Evolutionary conservation across 2,329 filamentous ascomycete species (phyloP).

Genomic region (Cryphonectria japonica): DNA sequence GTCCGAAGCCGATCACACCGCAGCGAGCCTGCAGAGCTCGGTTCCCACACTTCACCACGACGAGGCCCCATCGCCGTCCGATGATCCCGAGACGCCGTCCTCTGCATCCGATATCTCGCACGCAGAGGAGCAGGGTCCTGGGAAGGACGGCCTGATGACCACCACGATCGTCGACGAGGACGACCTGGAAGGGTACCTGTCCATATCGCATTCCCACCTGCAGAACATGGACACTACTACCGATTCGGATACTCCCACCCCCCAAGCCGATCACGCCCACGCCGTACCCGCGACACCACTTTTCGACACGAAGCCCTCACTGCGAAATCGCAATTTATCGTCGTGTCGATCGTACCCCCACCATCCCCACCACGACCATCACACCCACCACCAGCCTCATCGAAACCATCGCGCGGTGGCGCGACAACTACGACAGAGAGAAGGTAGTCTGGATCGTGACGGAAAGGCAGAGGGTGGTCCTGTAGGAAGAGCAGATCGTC

Average conservation of each 20-base stretch:
- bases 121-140: constrained; percentile 38
- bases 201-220: constrained; percentile 45
- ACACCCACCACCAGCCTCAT: constrained; percentile 13
- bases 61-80: constrained; percentile 49
- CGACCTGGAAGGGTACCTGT: constrained; percentile 42
- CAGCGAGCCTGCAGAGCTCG: constrained; percentile 38
- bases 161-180: constrained; percentile 35
- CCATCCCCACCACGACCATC: constrained; percentile 25
- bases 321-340: constrained; percentile 31
- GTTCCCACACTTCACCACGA: constrained; percentile 40
- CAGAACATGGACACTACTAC: constrained; percentile 40
- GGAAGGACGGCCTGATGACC: constrained; percentile 34
- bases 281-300: constrained; percentile 38
- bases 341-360: constrained; percentile 23
- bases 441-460: constrained; percentile 15
- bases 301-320: constrained; percentile 39
- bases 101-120: constrained; percentile 53
- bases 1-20: constrained; percentile 49
- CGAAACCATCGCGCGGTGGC: constrained; percentile 18
- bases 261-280: constrained; percentile 41
- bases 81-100: constrained; percentile 48
- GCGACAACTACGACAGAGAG: constrained; percentile 22
- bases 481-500: constrained; percentile 8
- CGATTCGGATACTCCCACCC: constrained; percentile 50
- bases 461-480: constrained; percentile 10